A percentile compares a stretch with the other conserved stretches of the same genome.
Evolutionary conservation across 768 basidiomycete species (phyloP).

Genomic region (Russula compacta): DNA sequence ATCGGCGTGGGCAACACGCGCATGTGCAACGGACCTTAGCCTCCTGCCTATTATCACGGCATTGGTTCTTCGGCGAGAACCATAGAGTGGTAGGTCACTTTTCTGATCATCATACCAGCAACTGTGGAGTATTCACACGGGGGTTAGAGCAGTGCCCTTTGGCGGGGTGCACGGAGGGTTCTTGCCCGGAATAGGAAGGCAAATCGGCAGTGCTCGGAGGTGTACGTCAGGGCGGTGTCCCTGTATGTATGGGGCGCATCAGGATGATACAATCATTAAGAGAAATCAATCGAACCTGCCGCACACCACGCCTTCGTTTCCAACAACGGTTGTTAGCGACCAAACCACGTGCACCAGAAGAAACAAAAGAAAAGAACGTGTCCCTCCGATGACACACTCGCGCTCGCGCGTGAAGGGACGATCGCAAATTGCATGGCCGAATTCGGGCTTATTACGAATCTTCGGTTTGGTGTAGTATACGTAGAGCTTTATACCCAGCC

Average conservation of each 20-base stretch:
- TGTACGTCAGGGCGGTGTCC: neutral
- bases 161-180: neutral
- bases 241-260: neutral
- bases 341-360: neutral
- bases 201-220: neutral
- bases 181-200: neutral
- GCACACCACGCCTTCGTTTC: neutral
- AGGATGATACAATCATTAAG: neutral
- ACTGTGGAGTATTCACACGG: too few relatives aligned
- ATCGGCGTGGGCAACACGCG: constrained; percentile 6
- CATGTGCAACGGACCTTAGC: neutral
- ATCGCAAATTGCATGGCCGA: too few relatives aligned
- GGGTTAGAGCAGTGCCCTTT: neutral
- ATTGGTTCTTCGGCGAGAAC: neutral
- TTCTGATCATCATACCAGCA: too few relatives aligned
- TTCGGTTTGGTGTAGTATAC: too few relatives aligned
- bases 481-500: too few relatives aligned
- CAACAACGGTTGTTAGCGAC: constrained; percentile 5
- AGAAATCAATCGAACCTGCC: neutral
- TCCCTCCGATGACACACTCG: neutral
- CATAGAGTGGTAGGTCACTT: neutral
- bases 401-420: neutral
- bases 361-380: neutral
- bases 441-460: neutral
- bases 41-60: neutral